Percentiles rank a stretch among this genome's conserved stretches.
Conservation (phyloP, 257 asterid genomes). For the Galeopsis tetrahit region DNA sequence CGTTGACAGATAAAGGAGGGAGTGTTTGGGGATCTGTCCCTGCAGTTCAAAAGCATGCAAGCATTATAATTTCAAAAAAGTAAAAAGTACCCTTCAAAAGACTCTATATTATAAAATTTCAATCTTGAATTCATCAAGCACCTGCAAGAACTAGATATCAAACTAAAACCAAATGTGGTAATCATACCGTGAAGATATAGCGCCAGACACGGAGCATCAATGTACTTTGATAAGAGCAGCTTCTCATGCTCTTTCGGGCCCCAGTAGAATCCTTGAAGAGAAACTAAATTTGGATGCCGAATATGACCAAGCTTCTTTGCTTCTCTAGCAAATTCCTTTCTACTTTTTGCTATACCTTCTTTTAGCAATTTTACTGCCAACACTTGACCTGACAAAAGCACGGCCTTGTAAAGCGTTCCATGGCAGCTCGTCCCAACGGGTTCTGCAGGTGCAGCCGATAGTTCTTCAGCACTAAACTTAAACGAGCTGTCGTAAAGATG, state of each 20-base stretch:
- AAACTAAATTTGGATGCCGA: slow-evolving; percentile 67
- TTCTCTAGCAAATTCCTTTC: slow-evolving; percentile 79
- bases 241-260: slow-evolving; percentile 91
- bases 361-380: slow-evolving; percentile 82
- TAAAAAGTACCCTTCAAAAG: not conserved
- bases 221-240: slow-evolving; percentile 66
- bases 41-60: slow-evolving; percentile 39
- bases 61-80: not conserved
- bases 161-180: not conserved
- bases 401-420: slow-evolving; percentile 79
- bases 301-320: slow-evolving; percentile 79
- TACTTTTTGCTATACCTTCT: slow-evolving; percentile 77
- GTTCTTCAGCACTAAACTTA: slow-evolving; percentile 72
- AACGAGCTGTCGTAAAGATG: slow-evolving; percentile 65
- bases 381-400: slow-evolving; percentile 58
- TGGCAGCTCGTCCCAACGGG: slow-evolving; percentile 86
- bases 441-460: slow-evolving; percentile 88
- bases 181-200: slow-evolving; percentile 68
- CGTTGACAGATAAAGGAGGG: slow-evolving; percentile 58
- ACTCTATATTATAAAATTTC: not conserved
- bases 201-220: slow-evolving; percentile 69
- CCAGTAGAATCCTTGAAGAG: slow-evolving; percentile 85
- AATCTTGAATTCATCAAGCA: not conserved
- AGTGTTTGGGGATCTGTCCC: slow-evolving; percentile 53
- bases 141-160: not conserved